These are phyloP conservation scores for Pyrenochaeta sp. DNA, from an alignment of 2,329 filamentous ascomycete genomes.

Conservation along the genomic window DNA sequence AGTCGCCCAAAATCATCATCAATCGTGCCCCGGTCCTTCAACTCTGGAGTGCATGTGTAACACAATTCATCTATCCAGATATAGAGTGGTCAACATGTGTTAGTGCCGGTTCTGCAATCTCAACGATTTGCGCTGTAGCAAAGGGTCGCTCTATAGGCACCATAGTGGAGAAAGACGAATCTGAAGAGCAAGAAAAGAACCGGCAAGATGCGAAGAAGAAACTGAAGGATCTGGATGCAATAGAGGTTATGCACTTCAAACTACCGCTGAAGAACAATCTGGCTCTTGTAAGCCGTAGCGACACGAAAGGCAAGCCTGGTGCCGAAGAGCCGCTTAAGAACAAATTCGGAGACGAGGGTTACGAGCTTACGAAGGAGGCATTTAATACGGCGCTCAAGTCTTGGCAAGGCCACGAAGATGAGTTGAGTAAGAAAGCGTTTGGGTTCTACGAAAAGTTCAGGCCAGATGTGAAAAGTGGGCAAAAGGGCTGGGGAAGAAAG, in stretches of 20 bases:
- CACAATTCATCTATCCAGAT: conserved; percentile 33
- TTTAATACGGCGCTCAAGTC: conserved; percentile 8
- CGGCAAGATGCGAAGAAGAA: not conserved
- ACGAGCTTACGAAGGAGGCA: not conserved
- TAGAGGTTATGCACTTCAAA: not conserved
- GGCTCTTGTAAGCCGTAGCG: not conserved
- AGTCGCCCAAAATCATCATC: conserved; percentile 27
- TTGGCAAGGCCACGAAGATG: conserved; percentile 35
- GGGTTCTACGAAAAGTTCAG: conserved; percentile 42
- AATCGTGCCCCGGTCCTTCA: conserved; percentile 45
- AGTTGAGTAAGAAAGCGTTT: conserved; percentile 34
- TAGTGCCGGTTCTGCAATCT: conserved; percentile 40
- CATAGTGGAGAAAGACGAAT: conserved; percentile 29
- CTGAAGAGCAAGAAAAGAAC: not conserved
- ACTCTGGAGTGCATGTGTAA: conserved; percentile 36
- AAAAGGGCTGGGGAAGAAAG: conserved; percentile 44
- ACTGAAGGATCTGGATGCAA: not conserved
- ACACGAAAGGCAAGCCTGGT: not conserved
- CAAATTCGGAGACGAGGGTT: not conserved
- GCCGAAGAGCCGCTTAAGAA: not conserved
- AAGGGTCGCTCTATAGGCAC: conserved; percentile 45
- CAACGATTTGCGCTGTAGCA: conserved; percentile 39
- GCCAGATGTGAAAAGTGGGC: conserved; percentile 30
- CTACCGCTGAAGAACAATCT: not conserved
- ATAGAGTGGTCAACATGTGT: conserved; percentile 42